Conservation (phyloP, 768 basidiomycete species). For the Boletus pseudo-olivaceus region DNA sequence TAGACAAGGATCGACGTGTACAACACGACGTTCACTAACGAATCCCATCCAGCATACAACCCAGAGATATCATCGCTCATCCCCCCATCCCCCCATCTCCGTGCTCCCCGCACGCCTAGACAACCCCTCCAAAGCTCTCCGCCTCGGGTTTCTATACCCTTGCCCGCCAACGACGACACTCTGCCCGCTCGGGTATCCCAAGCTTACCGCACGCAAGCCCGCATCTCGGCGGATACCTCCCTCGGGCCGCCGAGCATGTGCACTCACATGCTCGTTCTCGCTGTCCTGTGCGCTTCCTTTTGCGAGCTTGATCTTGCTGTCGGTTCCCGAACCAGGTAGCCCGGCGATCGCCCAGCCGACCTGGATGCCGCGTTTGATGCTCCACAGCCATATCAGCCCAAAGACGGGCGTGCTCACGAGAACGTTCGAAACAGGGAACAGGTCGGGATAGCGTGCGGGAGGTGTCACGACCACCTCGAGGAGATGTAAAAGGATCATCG, state of each 20-base stretch:
- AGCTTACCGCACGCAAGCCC: constrained; percentile 26
- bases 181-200: constrained; percentile 24
- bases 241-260: neutral
- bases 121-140: constrained; percentile 21
- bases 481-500: constrained; percentile 55
- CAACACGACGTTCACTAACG: neutral
- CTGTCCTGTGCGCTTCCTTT: neutral
- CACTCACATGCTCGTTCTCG: constrained; percentile 3
- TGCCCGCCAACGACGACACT: neutral
- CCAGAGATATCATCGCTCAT: constrained; percentile 2
- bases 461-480: constrained; percentile 60
- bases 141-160: constrained; percentile 19
- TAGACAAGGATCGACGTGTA: neutral
- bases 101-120: constrained; percentile 18
- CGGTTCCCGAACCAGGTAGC: constrained; percentile 29
- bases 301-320: neutral
- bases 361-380: constrained; percentile 75
- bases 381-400: constrained; percentile 83
- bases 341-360: constrained; percentile 78
- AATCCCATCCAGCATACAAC: neutral
- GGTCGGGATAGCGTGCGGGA: constrained; percentile 77
- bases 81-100: constrained; percentile 12
- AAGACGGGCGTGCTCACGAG: constrained; percentile 80
- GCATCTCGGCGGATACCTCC: constrained; percentile 11
- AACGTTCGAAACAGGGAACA: constrained; percentile 83